Evolutionary conservation across 1,284 basidiomycete species (phyloP), one percentile per base, ranked within the genome.

Genomic region (Ustilago crameri): DNA sequence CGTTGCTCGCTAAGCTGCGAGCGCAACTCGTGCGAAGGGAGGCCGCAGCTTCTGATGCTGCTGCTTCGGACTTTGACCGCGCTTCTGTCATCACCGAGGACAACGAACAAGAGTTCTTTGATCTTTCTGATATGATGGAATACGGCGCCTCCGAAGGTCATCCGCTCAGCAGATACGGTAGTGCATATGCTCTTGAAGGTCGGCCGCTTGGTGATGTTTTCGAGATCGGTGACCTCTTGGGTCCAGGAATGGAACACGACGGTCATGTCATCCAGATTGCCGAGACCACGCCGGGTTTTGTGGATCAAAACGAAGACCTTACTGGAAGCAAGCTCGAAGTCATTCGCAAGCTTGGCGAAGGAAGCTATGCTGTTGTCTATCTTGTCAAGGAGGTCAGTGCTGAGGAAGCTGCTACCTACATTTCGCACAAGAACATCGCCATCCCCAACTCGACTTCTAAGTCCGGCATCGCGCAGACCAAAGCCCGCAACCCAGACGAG

Each of bases 351-450:
- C 68, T 83, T 2, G 81, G 81, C 10, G 75, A 76, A 43, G 81
- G 81, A 17, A 82, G 80, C 62, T 82, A 83, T 46, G 81, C 81
- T 3, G 73, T 77, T 12, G 81, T 83, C 41, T 83, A 83, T 35
- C 68, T 82, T 2, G 81, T 80, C 35, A 64, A 69, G 27, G 80
- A 83, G 41, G 76, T 83, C 27, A 54, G 58, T 50, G 69, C 69
- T 14, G 63, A 72, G 34, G 55, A 53, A 4, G 68, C 61, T 2
- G 57, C 63, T 2, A 23, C 26, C 12, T 37, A 56, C 20, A 40
- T 46, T 9, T 44, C 53, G 17, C 40, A 64, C 34, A 65, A 64
- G 32, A 58, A 53, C 23, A 26, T 61, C 2, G 41, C 53, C 2
- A 61, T 61, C 10, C 58, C 62, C 15, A 30, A 20, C 3, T 66